Evolutionary conservation across 441 rosid species (phyloP).

Genomic region (Isatis lusitanica): DNA sequence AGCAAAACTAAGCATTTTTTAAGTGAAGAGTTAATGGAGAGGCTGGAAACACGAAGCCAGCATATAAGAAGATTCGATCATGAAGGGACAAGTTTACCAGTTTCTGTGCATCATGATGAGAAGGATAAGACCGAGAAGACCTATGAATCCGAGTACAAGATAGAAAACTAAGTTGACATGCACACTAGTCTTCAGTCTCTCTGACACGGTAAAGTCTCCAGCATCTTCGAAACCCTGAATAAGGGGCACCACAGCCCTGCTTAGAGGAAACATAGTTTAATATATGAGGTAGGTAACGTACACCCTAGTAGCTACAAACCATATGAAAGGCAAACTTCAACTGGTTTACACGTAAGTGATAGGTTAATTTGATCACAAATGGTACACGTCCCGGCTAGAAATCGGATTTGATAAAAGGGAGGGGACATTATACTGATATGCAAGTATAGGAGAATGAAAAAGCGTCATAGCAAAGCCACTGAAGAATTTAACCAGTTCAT

Average conservation of each 20-base stretch:
- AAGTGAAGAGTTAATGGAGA: conserved; percentile 12
- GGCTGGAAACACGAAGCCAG: conserved; percentile 5
- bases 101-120: conserved; percentile 67
- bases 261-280: conserved; percentile 56
- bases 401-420: background rate
- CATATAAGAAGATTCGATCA: background rate
- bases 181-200: conserved; percentile 87
- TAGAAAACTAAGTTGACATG: conserved; percentile 92
- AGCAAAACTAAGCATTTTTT: background rate
- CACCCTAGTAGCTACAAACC: conserved; percentile 30
- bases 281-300: conserved; percentile 48
- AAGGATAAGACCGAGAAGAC: conserved; percentile 87
- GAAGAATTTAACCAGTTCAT: conserved; percentile 25
- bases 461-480: background rate
- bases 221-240: conserved; percentile 99
- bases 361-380: background rate
- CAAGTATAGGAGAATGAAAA: background rate
- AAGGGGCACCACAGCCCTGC: conserved; percentile 99
- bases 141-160: conserved; percentile 80
- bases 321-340: background rate
- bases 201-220: conserved; percentile 86
- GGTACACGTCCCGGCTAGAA: background rate
- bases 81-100: conserved; percentile 42
- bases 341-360: background rate
- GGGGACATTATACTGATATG: background rate